Conservation (phyloP, 495 filamentous ascomycete species). For the Penicillium malachiteum region DNA sequence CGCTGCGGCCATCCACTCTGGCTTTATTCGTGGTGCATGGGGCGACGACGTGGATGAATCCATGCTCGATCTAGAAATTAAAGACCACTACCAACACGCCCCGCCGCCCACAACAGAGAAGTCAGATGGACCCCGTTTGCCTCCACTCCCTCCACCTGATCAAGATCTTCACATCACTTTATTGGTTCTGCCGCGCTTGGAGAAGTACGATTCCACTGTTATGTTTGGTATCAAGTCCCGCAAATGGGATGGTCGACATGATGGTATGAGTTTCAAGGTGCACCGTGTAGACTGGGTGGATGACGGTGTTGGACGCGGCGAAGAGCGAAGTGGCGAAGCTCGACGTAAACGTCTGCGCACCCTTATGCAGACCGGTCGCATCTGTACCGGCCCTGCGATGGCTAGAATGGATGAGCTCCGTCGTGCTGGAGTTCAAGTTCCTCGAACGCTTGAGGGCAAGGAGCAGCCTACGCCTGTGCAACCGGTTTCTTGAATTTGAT, state of each 20-base stretch:
- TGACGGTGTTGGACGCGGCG: constrained; percentile 62
- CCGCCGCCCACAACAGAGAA: constrained; percentile 20
- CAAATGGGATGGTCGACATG: constrained; percentile 66
- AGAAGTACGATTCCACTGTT: constrained; percentile 70
- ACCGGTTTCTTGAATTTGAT: constrained; percentile 32
- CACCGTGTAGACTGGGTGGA: constrained; percentile 77
- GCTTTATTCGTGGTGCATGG: constrained; percentile 89
- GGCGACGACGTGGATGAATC: constrained; percentile 67
- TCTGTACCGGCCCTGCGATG: constrained; percentile 47
- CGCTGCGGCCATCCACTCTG: constrained; percentile 89
- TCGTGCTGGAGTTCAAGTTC: constrained; percentile 33
- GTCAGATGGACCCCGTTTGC: constrained; percentile 32
- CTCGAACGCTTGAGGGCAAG: constrained; percentile 31
- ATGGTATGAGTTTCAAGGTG: constrained; percentile 88
- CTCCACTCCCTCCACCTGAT: constrained; percentile 45
- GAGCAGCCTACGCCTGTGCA: constrained; percentile 32
- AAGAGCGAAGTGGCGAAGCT: constrained; percentile 62
- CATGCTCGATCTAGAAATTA: constrained; percentile 64
- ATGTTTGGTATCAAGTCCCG: constrained; percentile 79
- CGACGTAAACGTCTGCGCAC: constrained; percentile 59
- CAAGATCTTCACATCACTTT: constrained; percentile 83
- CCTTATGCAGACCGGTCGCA: constrained; percentile 45
- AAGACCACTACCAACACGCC: constrained; percentile 42
- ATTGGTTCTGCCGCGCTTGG: constrained; percentile 74
- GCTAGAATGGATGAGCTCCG: constrained; percentile 45